Conservation (phyloP, 2,329 filamentous ascomycete species). For the Drechslera avenae region DNA sequence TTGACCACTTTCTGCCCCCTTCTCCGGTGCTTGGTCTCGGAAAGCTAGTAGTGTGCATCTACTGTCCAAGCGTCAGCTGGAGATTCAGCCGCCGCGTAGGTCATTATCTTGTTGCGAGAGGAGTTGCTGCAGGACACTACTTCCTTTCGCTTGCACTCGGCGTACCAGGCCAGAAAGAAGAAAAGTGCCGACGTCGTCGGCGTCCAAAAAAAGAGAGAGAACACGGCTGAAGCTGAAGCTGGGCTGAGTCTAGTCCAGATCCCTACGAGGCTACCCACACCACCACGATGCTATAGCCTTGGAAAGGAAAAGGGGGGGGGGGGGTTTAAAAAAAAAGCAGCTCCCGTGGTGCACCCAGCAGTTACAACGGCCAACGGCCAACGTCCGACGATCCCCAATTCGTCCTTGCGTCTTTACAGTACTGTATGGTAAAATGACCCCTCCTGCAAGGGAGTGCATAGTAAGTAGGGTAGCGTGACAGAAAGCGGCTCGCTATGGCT, state of each 20-base stretch:
- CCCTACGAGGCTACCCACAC: not conserved
- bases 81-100: not conserved
- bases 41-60: not conserved
- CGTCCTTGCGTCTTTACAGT: conserved; percentile 10
- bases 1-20: too few relatives aligned
- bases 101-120: too few relatives aligned
- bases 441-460: not conserved
- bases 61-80: not conserved
- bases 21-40: not conserved
- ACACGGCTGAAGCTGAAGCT: too few relatives aligned
- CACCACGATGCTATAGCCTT: too few relatives aligned
- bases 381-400: not conserved
- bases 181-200: not conserved
- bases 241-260: not conserved
- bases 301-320: too few relatives aligned
- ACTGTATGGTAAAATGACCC: too few relatives aligned
- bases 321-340: too few relatives aligned
- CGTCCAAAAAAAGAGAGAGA: too few relatives aligned
- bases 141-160: too few relatives aligned
- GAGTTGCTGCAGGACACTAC: too few relatives aligned
- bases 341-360: too few relatives aligned
- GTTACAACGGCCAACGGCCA: not conserved
- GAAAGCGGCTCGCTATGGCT: conserved; percentile 4
- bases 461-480: not conserved
- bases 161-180: not conserved